A percentile compares a stretch with the other conserved stretches of the same genome.
Conservation (phyloP, 345 rosid genomes). For the Eucalyptus curtisii region DNA sequence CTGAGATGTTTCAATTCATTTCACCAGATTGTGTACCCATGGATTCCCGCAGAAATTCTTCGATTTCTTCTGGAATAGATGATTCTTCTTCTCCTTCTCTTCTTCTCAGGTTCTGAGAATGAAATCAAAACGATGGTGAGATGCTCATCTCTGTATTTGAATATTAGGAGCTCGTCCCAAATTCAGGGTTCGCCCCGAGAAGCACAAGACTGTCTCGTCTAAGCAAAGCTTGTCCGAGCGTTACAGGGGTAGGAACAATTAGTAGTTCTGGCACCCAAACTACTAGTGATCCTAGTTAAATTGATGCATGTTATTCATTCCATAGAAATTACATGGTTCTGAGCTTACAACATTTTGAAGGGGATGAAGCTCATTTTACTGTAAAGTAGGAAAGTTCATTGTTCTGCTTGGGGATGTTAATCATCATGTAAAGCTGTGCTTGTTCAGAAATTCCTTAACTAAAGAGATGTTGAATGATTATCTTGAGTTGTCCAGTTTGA, state of each 20-base stretch:
- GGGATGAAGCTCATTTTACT: not conserved
- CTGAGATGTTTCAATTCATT: not conserved
- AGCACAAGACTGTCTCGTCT: not conserved
- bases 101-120: not conserved
- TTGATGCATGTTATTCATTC: not conserved
- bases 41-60: not conserved
- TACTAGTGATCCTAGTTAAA: not conserved
- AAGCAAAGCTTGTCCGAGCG: not conserved
- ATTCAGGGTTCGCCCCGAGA: not conserved
- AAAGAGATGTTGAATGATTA: not conserved
- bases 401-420: not conserved
- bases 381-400: not conserved
- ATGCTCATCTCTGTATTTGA: not conserved
- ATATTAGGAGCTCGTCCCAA: not conserved
- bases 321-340: not conserved
- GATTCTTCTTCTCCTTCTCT: not conserved
- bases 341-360: not conserved
- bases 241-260: not conserved
- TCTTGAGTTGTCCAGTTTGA: not conserved
- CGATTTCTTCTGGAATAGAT: not conserved
- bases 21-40: not conserved
- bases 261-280: not conserved
- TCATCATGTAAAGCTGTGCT: not conserved
- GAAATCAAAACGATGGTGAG: not conserved
- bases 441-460: not conserved